Base-by-base conservation (phyloP, 2,329 filamentous ascomycete species). In the Aureobasidium sp. region DNA sequence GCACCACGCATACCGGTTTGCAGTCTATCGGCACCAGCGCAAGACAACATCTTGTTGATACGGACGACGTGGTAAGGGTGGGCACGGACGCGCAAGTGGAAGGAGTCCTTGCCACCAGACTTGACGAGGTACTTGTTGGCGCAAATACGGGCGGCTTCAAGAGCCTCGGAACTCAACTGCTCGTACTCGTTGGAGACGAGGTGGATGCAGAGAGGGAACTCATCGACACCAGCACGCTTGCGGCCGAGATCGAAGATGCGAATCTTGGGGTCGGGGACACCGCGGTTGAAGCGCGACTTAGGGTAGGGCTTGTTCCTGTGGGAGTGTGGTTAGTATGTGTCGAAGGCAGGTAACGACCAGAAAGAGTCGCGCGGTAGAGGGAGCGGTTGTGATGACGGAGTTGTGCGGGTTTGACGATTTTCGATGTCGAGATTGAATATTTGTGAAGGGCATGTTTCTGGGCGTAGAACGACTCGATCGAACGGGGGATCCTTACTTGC, bases 11-110 rank as follows among this genome's bases (percentile, higher is more conserved):
- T 99, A 85, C 94, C 94, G 73, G 94, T 99, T 83, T 99, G 94
- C 81, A 99, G 85, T 89, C 94, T 91, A 97, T 99, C 94, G 88
- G 94, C 94, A 86, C 94, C 94, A 76, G 94, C 94, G 81, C 94
- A 99, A 78, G 94, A 97, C 91, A 99, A 93, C 94, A 99, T 99
- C 90, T 99, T 99, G 91, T 99, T 99, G 92, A 99, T 99, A 82
- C 94, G 94, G 85, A 99, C 89, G 82, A 99, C 94, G 86, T 99
- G 94, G 91, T 90, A 99, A 71, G 94, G 94, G 86, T 99, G 94
- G 76, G 91, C 92, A 77, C 94, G 84, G 74, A 87, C 82, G 69
- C 85, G 84, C 67, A 87, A 76, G 77, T 87, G 85, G 83, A 87
- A 87, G 78, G 82, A 81, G 83, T 87, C 85, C 79, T 87, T 87